Conservation (phyloP, 208 protist species). For the Trypanosoma lewisi region DNA sequence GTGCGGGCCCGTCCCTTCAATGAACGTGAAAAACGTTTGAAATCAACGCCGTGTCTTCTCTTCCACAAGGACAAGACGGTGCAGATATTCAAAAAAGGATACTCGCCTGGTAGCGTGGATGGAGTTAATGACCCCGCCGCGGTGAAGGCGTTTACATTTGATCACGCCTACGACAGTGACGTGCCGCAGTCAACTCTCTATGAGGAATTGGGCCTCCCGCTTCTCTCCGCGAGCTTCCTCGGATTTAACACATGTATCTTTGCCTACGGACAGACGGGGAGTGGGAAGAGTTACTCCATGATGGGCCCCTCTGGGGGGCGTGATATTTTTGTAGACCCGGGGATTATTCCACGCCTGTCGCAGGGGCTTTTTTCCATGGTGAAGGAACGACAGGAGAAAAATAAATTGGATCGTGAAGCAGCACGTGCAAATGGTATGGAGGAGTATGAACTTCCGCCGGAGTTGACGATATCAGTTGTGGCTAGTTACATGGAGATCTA, state of each 20-base stretch:
- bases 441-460: constrained; percentile 25
- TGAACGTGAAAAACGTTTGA: constrained; percentile 34
- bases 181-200: constrained; percentile 81
- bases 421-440: constrained; percentile 7
- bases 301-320: constrained; percentile 75
- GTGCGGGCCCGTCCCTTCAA: constrained; percentile 73
- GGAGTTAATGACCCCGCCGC: not conserved
- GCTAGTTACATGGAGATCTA: constrained; percentile 93
- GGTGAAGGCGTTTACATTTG: constrained; percentile 65
- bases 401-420: constrained; percentile 12
- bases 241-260: constrained; percentile 93
- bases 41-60: constrained; percentile 24
- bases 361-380: constrained; percentile 72
- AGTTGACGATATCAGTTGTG: constrained; percentile 63
- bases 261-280: constrained; percentile 91
- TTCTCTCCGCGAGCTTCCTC: constrained; percentile 81
- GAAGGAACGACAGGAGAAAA: constrained; percentile 6
- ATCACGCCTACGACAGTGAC: constrained; percentile 58
- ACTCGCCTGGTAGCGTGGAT: constrained; percentile 12
- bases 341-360: constrained; percentile 83
- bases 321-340: constrained; percentile 51
- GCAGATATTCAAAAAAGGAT: constrained; percentile 36
- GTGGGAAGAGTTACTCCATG: constrained; percentile 89
- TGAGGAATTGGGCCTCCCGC: constrained; percentile 78
- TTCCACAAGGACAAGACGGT: constrained; percentile 54